Conservation (phyloP, 2,329 filamentous ascomycete species). For the Claviceps sp. region DNA sequence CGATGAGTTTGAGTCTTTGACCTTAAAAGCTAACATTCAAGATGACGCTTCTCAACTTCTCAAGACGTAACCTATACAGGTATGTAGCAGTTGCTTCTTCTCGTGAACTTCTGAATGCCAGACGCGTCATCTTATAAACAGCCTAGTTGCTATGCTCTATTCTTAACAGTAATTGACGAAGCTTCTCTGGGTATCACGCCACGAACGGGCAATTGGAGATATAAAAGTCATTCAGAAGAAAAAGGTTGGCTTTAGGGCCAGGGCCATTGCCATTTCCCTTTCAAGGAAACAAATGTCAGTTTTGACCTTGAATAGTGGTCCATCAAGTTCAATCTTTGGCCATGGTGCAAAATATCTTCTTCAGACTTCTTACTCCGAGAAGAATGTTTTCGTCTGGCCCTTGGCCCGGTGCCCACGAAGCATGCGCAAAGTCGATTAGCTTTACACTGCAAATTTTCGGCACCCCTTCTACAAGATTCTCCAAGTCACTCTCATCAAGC, state of each 20-base stretch:
- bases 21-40: too few relatives aligned
- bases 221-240: background rate
- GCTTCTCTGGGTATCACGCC: constrained; percentile 1
- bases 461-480: constrained; percentile 26
- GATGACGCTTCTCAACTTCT: too few relatives aligned
- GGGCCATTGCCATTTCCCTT: too few relatives aligned
- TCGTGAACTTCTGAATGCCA: background rate
- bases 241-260: background rate
- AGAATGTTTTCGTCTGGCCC: constrained; percentile 80
- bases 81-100: background rate
- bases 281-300: too few relatives aligned
- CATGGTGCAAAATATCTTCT: constrained; percentile 57
- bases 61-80: too few relatives aligned
- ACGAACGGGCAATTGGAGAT: background rate
- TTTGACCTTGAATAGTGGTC: too few relatives aligned
- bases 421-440: constrained; percentile 95
- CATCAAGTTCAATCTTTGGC: constrained; percentile 15
- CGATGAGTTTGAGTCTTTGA: too few relatives aligned
- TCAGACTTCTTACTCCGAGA: constrained; percentile 57
- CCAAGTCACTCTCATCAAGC: constrained; percentile 32
- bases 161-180: background rate
- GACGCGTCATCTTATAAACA: background rate
- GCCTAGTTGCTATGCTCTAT: background rate
- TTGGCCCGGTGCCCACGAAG: constrained; percentile 64
- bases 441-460: constrained; percentile 68